Evolutionary conservation across 768 basidiomycete species (phyloP), one percentile per base, ranked within the genome.

Genomic region (Fomitopsis serialis): DNA sequence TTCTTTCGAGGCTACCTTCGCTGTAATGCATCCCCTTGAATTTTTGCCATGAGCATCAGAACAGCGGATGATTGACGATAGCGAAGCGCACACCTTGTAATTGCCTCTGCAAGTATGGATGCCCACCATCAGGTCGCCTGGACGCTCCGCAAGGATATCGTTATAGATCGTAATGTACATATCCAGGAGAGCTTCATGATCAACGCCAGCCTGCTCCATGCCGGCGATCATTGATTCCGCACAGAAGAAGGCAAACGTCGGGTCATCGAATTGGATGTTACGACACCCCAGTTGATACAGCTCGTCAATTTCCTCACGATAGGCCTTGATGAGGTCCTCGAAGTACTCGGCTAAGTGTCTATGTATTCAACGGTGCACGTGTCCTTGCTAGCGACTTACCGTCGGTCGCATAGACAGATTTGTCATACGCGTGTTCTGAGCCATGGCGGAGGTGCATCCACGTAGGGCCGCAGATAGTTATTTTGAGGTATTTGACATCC

Each of bases 401-500:
- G 61, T 87, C 85, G 60, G 70, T 76, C 32, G 70, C 67, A 67
- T 88, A 88, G 1, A 85, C 78, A 2, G 75, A 70, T 19, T 74
- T 69, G 61, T 81, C 79, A 61, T 82, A 84, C 2, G 80, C 78
- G 54, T 80, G 74, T 3, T 75, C 75, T 1, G 62, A 50, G 48
- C 85, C 85, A 61, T 84, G 83, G 21, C 79, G 78, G n/a, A 85
- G 75, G 63, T 85, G 83, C 64, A 80, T 81, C 83, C 84, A 85
- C 13, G 80, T 80, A 3, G 86, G 87, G 0, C 83, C 78, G 54
- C 80, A 84, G 59, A 87, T 70, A 9, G 84, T 89, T 44, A 89
- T 54, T 65, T 91, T 90, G 66, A 89, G 75, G 56, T 74, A 71
- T 59, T 76, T 75, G 48, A 85, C 78, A 56, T 86, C 83, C 80